phyloP scores from a whole-genome alignment of 2,329 filamentous ascomycete species.

The Fusarium brevicatenulatum region DNA sequence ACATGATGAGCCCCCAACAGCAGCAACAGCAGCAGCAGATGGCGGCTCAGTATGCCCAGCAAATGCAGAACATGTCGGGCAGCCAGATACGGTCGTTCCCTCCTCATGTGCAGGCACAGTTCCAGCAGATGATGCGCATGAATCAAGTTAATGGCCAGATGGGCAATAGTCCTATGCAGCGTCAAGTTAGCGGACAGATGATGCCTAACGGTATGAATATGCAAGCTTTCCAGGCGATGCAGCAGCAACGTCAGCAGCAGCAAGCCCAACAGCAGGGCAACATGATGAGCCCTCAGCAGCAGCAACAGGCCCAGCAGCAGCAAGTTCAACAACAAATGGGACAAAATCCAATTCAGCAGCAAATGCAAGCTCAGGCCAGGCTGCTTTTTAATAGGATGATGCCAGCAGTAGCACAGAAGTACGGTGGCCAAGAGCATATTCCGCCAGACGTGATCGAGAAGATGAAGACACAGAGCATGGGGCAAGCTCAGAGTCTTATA shows the following conservation, averaged over 20 bases:
- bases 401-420: slow-evolving; percentile 47
- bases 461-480: slow-evolving; percentile 56
- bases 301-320: slow-evolving; percentile 46
- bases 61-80: slow-evolving; percentile 55
- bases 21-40: slow-evolving; percentile 57
- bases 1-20: slow-evolving; percentile 54
- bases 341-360: slow-evolving; percentile 45
- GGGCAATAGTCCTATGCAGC: slow-evolving; percentile 46
- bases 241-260: slow-evolving; percentile 51
- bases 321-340: slow-evolving; percentile 48
- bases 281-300: slow-evolving; percentile 55
- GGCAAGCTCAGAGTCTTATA: slow-evolving; percentile 52
- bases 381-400: slow-evolving; percentile 55
- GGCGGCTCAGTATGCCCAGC: slow-evolving; percentile 56
- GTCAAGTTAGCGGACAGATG: slow-evolving; percentile 51
- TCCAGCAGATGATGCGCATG: slow-evolving; percentile 51
- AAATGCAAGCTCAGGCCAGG: slow-evolving; percentile 49
- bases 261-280: slow-evolving; percentile 51
- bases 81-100: slow-evolving; percentile 49
- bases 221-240: slow-evolving; percentile 53
- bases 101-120: slow-evolving; percentile 49
- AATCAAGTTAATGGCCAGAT: slow-evolving; percentile 48
- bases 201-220: slow-evolving; percentile 55
- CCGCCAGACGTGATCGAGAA: slow-evolving; percentile 57
- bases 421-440: slow-evolving; percentile 56